Evolutionary conservation across 2,329 filamentous ascomycete genomes (phyloP).

Genomic region (Colletotrichum sp.): DNA sequence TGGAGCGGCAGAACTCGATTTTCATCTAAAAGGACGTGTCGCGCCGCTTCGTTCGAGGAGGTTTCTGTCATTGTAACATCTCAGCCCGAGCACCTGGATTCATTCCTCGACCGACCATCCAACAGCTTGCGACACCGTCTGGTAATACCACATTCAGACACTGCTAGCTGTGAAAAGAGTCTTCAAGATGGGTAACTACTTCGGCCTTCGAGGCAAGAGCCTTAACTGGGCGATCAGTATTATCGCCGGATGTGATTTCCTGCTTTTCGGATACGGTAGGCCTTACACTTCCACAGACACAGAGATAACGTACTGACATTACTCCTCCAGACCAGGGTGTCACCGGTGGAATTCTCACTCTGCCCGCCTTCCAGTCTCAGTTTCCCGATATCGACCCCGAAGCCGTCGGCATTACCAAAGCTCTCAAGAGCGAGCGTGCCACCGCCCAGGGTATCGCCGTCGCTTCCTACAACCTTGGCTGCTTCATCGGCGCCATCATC

Average conservation of each 20-base stretch:
- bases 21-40: conserved; percentile 20
- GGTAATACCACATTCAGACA: neutral
- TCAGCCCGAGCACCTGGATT: neutral
- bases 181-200: conserved; percentile 46
- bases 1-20: neutral
- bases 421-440: conserved; percentile 46
- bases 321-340: conserved; percentile 71
- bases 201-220: conserved; percentile 68
- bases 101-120: neutral
- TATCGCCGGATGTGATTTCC: conserved; percentile 76
- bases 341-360: conserved; percentile 76
- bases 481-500: conserved; percentile 55
- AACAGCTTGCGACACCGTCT: conserved; percentile 2
- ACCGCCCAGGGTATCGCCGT: conserved; percentile 60
- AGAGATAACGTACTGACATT: conserved; percentile 24
- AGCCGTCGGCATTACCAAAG: conserved; percentile 27
- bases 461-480: conserved; percentile 64
- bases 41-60: neutral
- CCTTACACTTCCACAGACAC: neutral
- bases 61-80: neutral
- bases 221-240: conserved; percentile 73
- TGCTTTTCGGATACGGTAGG: conserved; percentile 64
- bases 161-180: conserved; percentile 6
- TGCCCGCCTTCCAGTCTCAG: conserved; percentile 61
- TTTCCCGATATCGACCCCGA: conserved; percentile 43